Percentiles rank a stretch among this genome's conserved stretches.
Evolutionary conservation across 2,329 filamentous ascomycete species (phyloP).

Genomic region (Ceratocystis colombiana): DNA sequence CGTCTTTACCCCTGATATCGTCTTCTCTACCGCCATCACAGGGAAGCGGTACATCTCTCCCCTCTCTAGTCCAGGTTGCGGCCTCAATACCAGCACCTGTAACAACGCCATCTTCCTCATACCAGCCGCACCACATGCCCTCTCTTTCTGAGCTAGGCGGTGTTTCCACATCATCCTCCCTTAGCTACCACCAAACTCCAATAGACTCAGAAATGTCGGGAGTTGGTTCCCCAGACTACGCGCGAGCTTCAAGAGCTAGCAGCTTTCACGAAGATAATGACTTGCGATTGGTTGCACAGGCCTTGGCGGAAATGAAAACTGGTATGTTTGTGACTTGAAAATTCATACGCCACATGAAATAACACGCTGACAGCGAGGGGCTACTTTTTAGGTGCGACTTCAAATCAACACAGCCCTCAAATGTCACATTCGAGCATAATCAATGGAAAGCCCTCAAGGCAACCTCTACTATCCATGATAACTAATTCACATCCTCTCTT

Average conservation of each 20-base stretch:
- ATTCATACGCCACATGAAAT: background rate
- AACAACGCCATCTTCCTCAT: conserved; percentile 1
- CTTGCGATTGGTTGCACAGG: conserved; percentile 24
- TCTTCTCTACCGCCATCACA: conserved; percentile 11
- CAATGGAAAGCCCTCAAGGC: conserved; percentile 36
- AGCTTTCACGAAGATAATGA: conserved; percentile 24
- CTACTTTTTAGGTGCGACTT: conserved; percentile 14
- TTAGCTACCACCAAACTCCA: conserved; percentile 22
- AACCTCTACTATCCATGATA: conserved; percentile 76
- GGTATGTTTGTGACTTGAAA: conserved; percentile 14
- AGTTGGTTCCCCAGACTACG: conserved; percentile 22
- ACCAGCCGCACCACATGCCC: conserved; percentile 18
- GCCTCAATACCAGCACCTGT: conserved; percentile 14
- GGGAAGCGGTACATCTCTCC: conserved; percentile 15
- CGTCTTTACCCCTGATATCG: conserved; percentile 13
- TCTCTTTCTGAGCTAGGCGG: conserved; percentile 22
- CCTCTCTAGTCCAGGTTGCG: conserved; percentile 18
- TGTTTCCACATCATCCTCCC: conserved; percentile 21
- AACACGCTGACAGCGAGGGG: conserved; percentile 4
- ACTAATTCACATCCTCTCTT: conserved; percentile 82
- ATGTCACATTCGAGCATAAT: conserved; percentile 14
- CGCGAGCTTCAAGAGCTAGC: conserved; percentile 22
- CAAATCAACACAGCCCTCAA: conserved; percentile 23
- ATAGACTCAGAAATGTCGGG: conserved; percentile 25
- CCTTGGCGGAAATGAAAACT: conserved; percentile 25